Evolutionary conservation across 345 rosid species (phyloP), one percentile per base, ranked within the genome.

Genomic region (Moricandia moricandioides): DNA sequence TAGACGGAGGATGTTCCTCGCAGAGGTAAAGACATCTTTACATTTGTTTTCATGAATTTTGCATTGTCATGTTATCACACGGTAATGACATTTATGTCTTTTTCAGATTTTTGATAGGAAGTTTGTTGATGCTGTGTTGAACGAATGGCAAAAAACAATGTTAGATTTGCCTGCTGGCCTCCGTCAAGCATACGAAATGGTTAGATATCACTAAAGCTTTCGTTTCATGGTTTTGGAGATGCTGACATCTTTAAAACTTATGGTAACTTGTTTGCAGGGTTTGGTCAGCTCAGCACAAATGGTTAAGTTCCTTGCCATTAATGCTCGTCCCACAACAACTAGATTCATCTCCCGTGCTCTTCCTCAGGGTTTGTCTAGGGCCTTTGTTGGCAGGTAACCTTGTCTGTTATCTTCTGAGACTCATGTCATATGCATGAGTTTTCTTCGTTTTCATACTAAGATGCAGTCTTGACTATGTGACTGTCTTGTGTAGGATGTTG

Each of bases 161-260:
- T 83, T 88, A 86, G 98, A 95, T 83, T 79, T 95, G 80, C 99
- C 99, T 79, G 94, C 98, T 35, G 99, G 99, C 4, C 84, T 95
- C 58, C 93, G 97, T 56, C 99, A 92, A 88, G 97, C 99, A 24
- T 92, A 87, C 79, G 98, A 95, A 83, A 95, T 95, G 99, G 99
- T 92, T 24, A 12, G 43, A 26, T 67, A 27, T 49, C 45, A 61
- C 59, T 49, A 72, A 45, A 61, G 70, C 45, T 61, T 69, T 52
- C 12, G 7, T 8, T 2, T 63, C 8, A 51, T 51, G 47, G 76
- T 51, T 30, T 65, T 63, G 10, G 13, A 59, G 62, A 29, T 75
- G 12, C 30, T 71, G 69, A 27, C 55, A 30, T 35, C 16, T 64
- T 54, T 29, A 26, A 5, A 72, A 70, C 71, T 79, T 47, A 86